phyloP scores from a whole-genome alignment of 2,329 filamentous ascomycete genomes.

The Ophiocordyceps robertsii region DNA sequence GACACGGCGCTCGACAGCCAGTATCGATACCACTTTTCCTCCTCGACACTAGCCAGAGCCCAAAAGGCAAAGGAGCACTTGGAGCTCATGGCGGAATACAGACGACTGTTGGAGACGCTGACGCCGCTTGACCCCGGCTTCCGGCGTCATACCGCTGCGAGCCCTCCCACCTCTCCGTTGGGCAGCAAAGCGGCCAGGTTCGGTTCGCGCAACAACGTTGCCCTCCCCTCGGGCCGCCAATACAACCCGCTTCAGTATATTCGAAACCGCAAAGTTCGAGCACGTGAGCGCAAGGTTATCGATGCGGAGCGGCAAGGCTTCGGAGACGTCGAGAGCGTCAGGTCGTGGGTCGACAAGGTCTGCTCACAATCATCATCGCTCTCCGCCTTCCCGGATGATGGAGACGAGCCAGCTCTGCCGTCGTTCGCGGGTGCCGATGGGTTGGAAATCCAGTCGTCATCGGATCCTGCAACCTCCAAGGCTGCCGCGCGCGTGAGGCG shows the following conservation, averaged over 20 bases:
- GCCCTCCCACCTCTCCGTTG: conserved; percentile 26
- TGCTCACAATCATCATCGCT: conserved; percentile 18
- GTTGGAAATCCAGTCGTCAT: conserved; percentile 25
- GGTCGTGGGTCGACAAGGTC: conserved; percentile 64
- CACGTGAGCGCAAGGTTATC: conserved; percentile 61
- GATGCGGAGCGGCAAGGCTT: conserved; percentile 68
- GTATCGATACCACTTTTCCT: conserved; percentile 57
- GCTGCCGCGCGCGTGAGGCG: conserved; percentile 48
- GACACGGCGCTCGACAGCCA: conserved; percentile 27
- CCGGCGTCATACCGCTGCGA: conserved; percentile 24
- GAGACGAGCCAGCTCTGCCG: conserved; percentile 21
- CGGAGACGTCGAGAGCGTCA: conserved; percentile 56
- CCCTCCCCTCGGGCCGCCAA: conserved; percentile 41
- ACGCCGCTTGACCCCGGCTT: conserved; percentile 51
- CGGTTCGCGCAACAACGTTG: conserved; percentile 16
- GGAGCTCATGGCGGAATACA: conserved; percentile 74
- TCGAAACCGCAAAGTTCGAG: conserved; percentile 75
- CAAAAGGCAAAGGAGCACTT: conserved; percentile 77
- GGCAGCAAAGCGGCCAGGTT: conserved; percentile 16
- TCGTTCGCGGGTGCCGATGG: conserved; percentile 32
- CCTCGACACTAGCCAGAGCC: conserved; percentile 66
- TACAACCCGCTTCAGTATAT: conserved; percentile 94
- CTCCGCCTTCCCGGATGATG: conserved; percentile 7
- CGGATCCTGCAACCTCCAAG: conserved; percentile 28
- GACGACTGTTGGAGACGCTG: conserved; percentile 64